Base-by-base conservation (phyloP, 345 rosid genomes). In the Gossypium stocksii region DNA sequence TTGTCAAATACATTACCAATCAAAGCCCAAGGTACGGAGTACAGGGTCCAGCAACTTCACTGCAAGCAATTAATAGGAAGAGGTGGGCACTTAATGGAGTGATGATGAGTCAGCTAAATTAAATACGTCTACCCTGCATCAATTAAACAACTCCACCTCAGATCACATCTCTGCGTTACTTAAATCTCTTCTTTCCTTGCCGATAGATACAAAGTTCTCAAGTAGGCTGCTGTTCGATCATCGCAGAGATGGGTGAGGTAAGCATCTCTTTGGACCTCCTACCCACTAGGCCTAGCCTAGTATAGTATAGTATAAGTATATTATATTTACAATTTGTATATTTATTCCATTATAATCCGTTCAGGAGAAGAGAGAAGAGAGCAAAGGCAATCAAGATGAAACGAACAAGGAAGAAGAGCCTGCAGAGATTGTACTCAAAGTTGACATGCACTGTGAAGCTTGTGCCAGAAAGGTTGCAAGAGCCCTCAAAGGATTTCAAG, bases 401-500 rank as follows among this genome's bases (percentile, higher is more conserved):
- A 73, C 73, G 25, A 70, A 76, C 53, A 59, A 69, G 15, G 52
- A 77, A 61, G 88, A 86, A 44, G 84, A 73, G 66, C 64, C 82
- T 45, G 82, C 84, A 11, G 90, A 86, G 81, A 88, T 90, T 74
- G 87, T 90, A 1, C 88, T 90, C 80, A 90, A 87, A 76, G 92
- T 90, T 77, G 91, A 88, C 64, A 90, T 90, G 96, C 93, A 90
- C 76, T 90, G 92, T 75, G 86, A 88, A 81, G 96, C 93, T 25
- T 90, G 96, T 73, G 92, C 96, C 64, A 86, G 90, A 53, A 88
- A 90, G 85, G 84, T 87, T 80, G 84, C 89, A 0, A 82, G 79
- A 73, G 82, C 90, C 43, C 70, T 90, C 63, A 90, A 82, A 79
- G 95, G 92, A 63, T 90, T 85, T 77, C 80, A 86, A 87, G 95